Percentiles rank a stretch among this genome's conserved stretches.
Conservation (phyloP, 1,284 basidiomycete genomes). For the Rhodotorula sp. region DNA sequence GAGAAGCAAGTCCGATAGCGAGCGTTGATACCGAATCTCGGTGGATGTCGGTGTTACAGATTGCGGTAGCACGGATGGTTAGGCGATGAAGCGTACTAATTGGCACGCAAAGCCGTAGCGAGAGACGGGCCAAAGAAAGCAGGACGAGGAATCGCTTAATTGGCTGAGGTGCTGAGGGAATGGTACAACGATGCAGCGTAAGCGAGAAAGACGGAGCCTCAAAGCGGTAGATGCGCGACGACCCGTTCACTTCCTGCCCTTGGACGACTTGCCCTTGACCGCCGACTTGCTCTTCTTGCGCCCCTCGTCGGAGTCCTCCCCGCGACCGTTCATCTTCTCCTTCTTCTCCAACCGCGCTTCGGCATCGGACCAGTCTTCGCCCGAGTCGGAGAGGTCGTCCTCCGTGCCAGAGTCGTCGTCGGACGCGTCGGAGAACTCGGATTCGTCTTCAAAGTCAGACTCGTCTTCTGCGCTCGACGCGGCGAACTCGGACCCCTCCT, state of each 20-base stretch:
- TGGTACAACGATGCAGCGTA: too few relatives aligned
- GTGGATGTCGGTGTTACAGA: too few relatives aligned
- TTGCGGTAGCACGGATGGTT: too few relatives aligned
- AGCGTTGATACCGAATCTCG: too few relatives aligned
- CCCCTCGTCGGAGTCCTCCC: constrained; percentile 16
- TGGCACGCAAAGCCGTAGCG: too few relatives aligned
- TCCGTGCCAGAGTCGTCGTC: constrained; percentile 8
- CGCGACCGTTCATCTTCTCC: constrained; percentile 45
- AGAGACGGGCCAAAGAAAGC: neutral
- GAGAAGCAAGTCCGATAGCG: too few relatives aligned
- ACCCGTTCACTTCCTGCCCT: constrained; percentile 4
- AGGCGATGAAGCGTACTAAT: too few relatives aligned
- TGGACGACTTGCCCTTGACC: constrained; percentile 3
- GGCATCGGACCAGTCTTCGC: constrained; percentile 93
- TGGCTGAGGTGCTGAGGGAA: too few relatives aligned
- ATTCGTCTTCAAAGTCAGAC: constrained; percentile 46
- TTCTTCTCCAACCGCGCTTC: constrained; percentile 80
- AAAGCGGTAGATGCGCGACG: neutral
- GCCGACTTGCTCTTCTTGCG: constrained; percentile 13
- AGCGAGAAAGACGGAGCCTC: neutral
- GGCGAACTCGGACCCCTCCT: constrained; percentile 46
- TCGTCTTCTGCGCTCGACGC: constrained; percentile 45
- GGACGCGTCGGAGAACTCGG: constrained; percentile 49
- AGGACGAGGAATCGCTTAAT: neutral
- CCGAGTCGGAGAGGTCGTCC: constrained; percentile 41